These are phyloP conservation scores for Paramyrothecium roridum DNA, from an alignment of 2,329 filamentous ascomycete species.

Conservation along the genomic window DNA sequence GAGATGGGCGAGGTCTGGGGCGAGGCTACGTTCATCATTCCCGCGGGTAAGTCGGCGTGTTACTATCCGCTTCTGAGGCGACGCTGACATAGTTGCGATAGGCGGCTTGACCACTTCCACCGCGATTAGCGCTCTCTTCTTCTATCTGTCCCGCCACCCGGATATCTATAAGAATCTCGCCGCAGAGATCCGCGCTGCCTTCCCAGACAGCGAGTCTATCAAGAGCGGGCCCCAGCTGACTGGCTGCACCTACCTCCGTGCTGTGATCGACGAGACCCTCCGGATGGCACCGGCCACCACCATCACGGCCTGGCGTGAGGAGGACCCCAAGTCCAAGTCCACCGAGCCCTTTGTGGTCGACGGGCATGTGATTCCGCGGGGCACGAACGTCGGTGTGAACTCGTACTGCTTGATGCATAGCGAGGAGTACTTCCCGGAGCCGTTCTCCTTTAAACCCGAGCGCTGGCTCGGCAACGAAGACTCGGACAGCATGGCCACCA, in stretches of 20 bases:
- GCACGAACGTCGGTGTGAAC: slow-evolving; percentile 5
- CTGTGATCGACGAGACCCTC: slow-evolving; percentile 7
- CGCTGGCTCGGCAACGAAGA: slow-evolving; percentile 1
- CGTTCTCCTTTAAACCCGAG: slow-evolving; percentile 7
- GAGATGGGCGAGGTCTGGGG: neutral
- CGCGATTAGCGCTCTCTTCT: neutral
- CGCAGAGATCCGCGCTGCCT: neutral
- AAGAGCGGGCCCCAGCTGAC: neutral
- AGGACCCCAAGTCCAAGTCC: neutral
- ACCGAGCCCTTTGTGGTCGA: neutral
- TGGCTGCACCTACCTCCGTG: slow-evolving; percentile 3
- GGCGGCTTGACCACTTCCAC: neutral
- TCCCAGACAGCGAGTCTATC: neutral
- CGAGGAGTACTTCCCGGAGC: slow-evolving; percentile 6
- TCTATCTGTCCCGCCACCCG: slow-evolving; percentile 3
- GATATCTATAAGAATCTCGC: neutral
- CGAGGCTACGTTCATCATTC: neutral
- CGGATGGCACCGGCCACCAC: slow-evolving; percentile 3
- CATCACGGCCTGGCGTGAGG: slow-evolving; percentile 5
- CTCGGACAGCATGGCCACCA: neutral
- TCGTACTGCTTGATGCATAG: slow-evolving; percentile 6
- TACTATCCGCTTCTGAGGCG: neutral
- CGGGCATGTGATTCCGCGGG: slow-evolving; percentile 3
- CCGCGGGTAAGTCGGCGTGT: neutral
- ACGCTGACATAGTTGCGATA: neutral